Evolutionary conservation across 2,329 filamentous ascomycete genomes (phyloP).

Genomic region (Rhynchosporium secalis): DNA sequence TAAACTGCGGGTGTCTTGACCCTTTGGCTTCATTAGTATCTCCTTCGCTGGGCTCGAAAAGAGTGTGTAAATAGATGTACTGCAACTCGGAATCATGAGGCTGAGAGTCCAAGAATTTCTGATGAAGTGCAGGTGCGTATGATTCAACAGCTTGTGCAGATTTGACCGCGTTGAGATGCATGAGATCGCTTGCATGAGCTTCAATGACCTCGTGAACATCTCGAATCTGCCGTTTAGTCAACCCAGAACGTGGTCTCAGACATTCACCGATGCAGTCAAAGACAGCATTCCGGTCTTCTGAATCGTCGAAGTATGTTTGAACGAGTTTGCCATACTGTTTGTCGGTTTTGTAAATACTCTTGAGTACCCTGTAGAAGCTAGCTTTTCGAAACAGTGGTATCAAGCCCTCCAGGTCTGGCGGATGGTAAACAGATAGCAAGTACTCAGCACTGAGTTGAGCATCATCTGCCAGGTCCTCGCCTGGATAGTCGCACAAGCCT

Average conservation of each 20-base stretch:
- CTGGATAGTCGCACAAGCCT: slow-evolving; percentile 83
- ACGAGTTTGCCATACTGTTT: slow-evolving; percentile 78
- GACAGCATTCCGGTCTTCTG: slow-evolving; percentile 69
- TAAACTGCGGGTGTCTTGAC: slow-evolving; percentile 57
- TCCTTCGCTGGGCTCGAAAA: slow-evolving; percentile 64
- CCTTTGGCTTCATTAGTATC: slow-evolving; percentile 42
- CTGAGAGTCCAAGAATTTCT: slow-evolving; percentile 54
- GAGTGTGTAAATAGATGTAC: slow-evolving; percentile 64
- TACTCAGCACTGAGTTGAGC: slow-evolving; percentile 98
- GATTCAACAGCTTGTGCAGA: slow-evolving; percentile 58
- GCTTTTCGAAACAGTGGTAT: slow-evolving; percentile 78
- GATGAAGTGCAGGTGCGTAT: slow-evolving; percentile 56
- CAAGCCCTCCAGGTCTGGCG: slow-evolving; percentile 73
- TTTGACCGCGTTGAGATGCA: slow-evolving; percentile 55
- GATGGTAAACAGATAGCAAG: slow-evolving; percentile 87
- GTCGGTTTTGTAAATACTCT: slow-evolving; percentile 80
- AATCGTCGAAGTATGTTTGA: slow-evolving; percentile 81
- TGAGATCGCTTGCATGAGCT: slow-evolving; percentile 56
- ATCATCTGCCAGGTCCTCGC: slow-evolving; percentile 79
- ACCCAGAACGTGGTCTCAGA: slow-evolving; percentile 61
- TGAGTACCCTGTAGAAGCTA: slow-evolving; percentile 86
- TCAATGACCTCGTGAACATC: slow-evolving; percentile 67
- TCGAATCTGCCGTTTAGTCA: slow-evolving; percentile 68
- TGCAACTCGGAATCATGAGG: slow-evolving; percentile 56
- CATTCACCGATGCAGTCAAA: slow-evolving; percentile 80